Evolutionary conservation across 108 stramenopile species (phyloP), one percentile per base, ranked within the genome.

Genomic region (Fistulifera solaris): DNA sequence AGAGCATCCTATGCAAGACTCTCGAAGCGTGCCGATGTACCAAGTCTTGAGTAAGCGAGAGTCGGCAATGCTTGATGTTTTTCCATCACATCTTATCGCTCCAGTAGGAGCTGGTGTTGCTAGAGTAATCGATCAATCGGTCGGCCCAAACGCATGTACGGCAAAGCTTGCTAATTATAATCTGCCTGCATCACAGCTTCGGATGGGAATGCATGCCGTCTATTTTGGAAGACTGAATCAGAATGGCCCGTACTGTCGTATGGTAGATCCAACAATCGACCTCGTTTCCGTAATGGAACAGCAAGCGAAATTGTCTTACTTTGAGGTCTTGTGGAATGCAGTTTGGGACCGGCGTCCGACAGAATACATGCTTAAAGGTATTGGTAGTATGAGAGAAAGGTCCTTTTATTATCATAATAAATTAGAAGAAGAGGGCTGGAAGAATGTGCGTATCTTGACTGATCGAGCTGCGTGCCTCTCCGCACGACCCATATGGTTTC

Each of bases 221-320:
- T 21, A 45, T 45, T 45, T 45, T 11, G 44, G 19, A 17, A 45
- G 21, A 11, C 44, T 45, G 4, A 45, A 45, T 45, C 19, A 21
- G 19, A 45, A 11, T 21, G 44, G 44, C 7, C 19, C 44, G 5
- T 45, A 21, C 21, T 8, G 44, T 21, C 17, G 44, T 21, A 45
- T 45, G 11, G 21, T 45, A 21, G 44, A 45, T 45, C 44, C 44
- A 45, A 45, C 44, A 17, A 11, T 45, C 44, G 21, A 45, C 44
- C 21, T 45, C 2, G 44, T 35, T 35, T 35, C 31, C 31, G 31
- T 35, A 35, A 35, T 35, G 31, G 31, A 35, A 35, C 31, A 35
- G 8, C 3, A 35, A 6, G 31, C 31, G 6, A 35, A 35, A 35
- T 8, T 35, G 31, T 35, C 31, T 3, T 35, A 35, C 8, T 35